Percentiles rank a stretch among this genome's conserved stretches.
phyloP scores from a whole-genome alignment of 768 basidiomycete genomes.

The Auricularia sp. region DNA sequence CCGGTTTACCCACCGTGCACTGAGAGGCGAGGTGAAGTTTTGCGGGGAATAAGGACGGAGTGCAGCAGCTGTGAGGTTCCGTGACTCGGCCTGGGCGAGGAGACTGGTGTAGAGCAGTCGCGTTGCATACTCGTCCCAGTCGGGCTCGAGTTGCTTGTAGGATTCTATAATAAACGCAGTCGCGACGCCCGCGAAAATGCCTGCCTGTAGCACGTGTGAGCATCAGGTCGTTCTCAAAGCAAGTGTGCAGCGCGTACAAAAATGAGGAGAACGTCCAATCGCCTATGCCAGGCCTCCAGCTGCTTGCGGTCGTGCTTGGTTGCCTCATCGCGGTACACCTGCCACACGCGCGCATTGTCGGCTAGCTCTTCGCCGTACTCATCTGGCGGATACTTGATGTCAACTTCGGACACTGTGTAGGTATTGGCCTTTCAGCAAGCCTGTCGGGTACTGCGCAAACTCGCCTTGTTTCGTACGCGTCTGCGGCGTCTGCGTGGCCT shows the following conservation, averaged over 20 bases:
- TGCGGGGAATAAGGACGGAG: background rate
- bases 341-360: conserved; percentile 8
- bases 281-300: conserved; percentile 3
- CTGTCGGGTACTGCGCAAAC: too few relatives aligned
- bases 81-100: background rate
- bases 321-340: conserved; percentile 7
- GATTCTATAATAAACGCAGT: background rate
- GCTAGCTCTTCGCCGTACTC: conserved; percentile 1
- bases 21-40: background rate
- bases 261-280: conserved; percentile 2
- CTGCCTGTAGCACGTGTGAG: background rate
- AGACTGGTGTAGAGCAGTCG: background rate
- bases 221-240: background rate
- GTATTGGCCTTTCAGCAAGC: too few relatives aligned
- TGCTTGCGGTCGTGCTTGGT: conserved; percentile 1
- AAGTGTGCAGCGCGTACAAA: background rate
- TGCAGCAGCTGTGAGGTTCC: background rate
- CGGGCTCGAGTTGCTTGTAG: background rate
- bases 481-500: too few relatives aligned
- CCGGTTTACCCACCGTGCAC: background rate
- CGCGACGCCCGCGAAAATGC: background rate
- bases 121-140: background rate
- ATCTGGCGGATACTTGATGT: conserved; percentile 7
- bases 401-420: background rate
- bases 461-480: too few relatives aligned